Evolutionary conservation across 2,329 filamentous ascomycete genomes (phyloP), one percentile per base, ranked within the genome.

Genomic region (Colletotrichum sp.): DNA sequence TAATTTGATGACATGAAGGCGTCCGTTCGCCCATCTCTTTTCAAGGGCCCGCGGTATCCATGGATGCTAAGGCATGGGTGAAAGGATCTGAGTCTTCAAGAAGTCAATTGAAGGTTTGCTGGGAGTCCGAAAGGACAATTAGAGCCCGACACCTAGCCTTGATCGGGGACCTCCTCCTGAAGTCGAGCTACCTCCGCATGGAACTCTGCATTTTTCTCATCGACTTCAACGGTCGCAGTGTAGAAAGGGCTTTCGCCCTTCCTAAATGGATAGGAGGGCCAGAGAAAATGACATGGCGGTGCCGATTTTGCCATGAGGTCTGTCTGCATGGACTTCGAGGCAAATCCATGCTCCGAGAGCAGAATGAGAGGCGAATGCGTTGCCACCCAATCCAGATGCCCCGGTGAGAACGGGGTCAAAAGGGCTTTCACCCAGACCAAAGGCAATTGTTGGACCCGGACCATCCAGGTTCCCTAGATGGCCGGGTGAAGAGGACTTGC

Each of bases 21-120:
- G 36, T 39, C 14, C 36, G 0, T 39, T 3, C 36, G 36, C 0
- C 14, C 36, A 39, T 18, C 2, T 4, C 2, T 39, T 0, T 4
- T 39, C 36, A 39, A 39, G 36, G 36, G 14, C 36, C 36, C 36
- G 36, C 4, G 36, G 36, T 39, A 39, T 18, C 16, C 36, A 8
- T 39, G 3, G 36, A 39, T 39, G 36, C 36, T 39, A 8, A 39
- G 4, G 36, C 7, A 18, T 9, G 36, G 36, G 36, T 39, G 36
- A 39, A 2, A 39, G 8, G 36, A 39, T 39, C 36, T 39, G 4
- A 39, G 36, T 9, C 4, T 7, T 39, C 36, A 18, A 18, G 16
- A 18, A 4, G 14, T 39, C 1, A 18, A 39, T 18, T 9, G 36
- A 39, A 39, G 36, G 36, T 4, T 39, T 39, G 4, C 36, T 39